A percentile compares a stretch with the other conserved stretches of the same genome.
Conservation (phyloP, 176 grass and related monocot genomes). For the Musa schizocarpa region DNA sequence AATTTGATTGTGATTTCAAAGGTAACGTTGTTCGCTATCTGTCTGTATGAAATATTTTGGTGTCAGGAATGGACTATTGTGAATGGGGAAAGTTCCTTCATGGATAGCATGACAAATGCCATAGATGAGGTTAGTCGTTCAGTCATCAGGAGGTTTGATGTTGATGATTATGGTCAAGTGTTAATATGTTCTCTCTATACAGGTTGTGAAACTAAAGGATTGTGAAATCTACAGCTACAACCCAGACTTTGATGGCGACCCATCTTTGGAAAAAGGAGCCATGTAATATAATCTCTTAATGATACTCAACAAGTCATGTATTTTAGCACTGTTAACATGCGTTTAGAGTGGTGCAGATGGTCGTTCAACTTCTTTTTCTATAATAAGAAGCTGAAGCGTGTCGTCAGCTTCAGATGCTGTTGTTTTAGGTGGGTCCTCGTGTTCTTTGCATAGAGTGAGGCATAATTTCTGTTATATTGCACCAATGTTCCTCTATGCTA, state of each 20-base stretch:
- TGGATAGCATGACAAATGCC: conserved; percentile 75
- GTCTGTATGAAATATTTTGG: neutral
- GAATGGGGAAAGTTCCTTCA: conserved; percentile 53
- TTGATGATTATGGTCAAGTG: neutral
- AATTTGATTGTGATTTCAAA: neutral
- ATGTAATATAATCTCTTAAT: conserved; percentile 38
- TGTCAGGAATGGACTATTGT: conserved; percentile 62
- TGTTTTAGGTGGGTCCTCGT: conserved; percentile 50
- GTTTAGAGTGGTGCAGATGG: conserved; percentile 48
- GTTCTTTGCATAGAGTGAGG: neutral
- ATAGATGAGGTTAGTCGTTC: conserved; percentile 65
- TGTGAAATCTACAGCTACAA: conserved; percentile 88
- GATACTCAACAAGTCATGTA: neutral
- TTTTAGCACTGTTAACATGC: conserved; percentile 7
- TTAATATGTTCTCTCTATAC: conserved; percentile 5
- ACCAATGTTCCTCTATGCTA: neutral
- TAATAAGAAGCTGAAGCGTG: conserved; percentile 84
- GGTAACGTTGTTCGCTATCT: neutral
- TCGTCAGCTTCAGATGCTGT: conserved; percentile 74
- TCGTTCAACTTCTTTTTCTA: conserved; percentile 87
- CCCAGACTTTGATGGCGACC: conserved; percentile 73
- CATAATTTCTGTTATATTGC: neutral
- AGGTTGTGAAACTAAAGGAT: conserved; percentile 81
- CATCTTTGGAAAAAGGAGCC: conserved; percentile 71
- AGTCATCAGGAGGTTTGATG: neutral